Evolutionary conservation across 495 filamentous ascomycete species (phyloP).

Genomic region (Umbilicaria muhlenbergii): DNA sequence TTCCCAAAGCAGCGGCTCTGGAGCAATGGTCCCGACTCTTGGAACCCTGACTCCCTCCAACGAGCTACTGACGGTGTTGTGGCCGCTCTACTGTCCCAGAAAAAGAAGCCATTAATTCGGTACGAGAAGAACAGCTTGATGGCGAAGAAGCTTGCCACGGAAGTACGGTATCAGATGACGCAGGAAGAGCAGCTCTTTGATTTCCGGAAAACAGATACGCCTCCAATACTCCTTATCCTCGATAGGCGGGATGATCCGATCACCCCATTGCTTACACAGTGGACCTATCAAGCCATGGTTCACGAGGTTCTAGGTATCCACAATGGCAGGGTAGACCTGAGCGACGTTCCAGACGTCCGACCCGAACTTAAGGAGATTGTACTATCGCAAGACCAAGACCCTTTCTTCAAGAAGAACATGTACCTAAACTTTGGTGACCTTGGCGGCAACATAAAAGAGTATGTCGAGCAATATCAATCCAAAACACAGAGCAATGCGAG

Average conservation of each 20-base stretch:
- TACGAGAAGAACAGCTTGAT: constrained; percentile 87
- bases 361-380: constrained; percentile 92
- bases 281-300: constrained; percentile 99
- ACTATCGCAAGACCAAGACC: constrained; percentile 91
- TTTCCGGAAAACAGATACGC: constrained; percentile 87
- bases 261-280: constrained; percentile 89
- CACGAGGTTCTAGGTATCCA: constrained; percentile 88
- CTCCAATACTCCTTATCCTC: constrained; percentile 78
- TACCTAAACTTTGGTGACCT: constrained; percentile 96
- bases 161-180: constrained; percentile 80
- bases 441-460: constrained; percentile 95
- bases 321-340: constrained; percentile 81
- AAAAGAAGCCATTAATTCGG: constrained; percentile 89
- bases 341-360: constrained; percentile 72
- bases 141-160: constrained; percentile 82
- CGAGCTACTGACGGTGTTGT: constrained; percentile 76
- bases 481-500: constrained; percentile 87
- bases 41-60: constrained; percentile 78
- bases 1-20: constrained; percentile 65
- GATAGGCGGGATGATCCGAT: constrained; percentile 92
- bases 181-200: constrained; percentile 97
- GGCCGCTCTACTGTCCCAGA: constrained; percentile 66
- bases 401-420: constrained; percentile 99
- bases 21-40: constrained; percentile 60
- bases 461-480: constrained; percentile 92